A percentile compares a stretch with the other conserved stretches of the same genome.
Conservation (phyloP, 2,329 filamentous ascomycete species). For the Diaporthe batatas region DNA sequence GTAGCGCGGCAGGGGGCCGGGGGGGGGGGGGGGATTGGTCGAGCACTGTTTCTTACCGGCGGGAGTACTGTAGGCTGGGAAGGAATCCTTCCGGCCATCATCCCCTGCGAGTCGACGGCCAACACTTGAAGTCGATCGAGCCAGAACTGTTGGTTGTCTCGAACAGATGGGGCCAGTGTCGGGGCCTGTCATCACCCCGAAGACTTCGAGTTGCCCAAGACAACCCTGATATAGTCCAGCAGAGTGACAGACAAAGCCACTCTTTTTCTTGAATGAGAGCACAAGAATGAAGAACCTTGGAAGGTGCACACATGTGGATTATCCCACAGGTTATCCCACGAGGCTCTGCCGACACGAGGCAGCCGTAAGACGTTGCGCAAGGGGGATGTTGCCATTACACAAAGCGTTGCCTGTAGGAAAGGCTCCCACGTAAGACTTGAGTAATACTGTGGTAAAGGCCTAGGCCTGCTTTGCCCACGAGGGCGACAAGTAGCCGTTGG, state of each 20-base stretch:
- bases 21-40: neutral
- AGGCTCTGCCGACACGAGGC: too few species aligned
- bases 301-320: neutral
- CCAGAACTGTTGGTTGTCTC: constrained; percentile 6
- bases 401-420: neutral
- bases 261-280: neutral
- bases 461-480: neutral
- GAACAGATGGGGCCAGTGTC: constrained; percentile 5
- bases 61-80: neutral
- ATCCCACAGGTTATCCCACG: neutral
- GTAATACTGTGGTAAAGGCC: too few species aligned
- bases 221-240: neutral
- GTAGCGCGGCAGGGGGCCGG: neutral
- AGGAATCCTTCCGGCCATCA: constrained; percentile 15
- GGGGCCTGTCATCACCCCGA: neutral
- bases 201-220: neutral
- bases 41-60: neutral
- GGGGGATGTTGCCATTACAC: neutral
- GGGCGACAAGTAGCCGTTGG: constrained; percentile 26
- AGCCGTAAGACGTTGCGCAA: too few species aligned
- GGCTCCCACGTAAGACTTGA: neutral
- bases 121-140: neutral
- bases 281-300: neutral
- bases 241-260: neutral
- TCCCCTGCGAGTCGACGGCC: constrained; percentile 8